Base-by-base conservation (phyloP, 192 early-diverging fungal genomes). In the Mortierella alpina region DNA sequence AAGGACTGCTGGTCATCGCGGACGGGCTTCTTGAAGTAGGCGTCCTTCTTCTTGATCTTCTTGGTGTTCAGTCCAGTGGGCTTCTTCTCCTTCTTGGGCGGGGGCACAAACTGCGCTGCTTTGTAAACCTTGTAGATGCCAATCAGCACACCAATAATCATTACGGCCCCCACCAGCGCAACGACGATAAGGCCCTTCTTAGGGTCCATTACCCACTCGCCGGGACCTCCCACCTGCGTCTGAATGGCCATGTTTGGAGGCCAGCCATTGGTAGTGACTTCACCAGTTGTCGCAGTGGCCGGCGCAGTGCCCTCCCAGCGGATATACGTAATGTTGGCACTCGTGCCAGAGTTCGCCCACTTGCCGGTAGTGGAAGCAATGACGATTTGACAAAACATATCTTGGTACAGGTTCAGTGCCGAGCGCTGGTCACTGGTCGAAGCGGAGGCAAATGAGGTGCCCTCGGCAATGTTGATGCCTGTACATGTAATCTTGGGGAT, bases 31-130 rank as follows among this genome's bases (percentile, higher is more conserved):
- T 59, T 72, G 55, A 45, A 80, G 46, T 72, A 80, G 22, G 77
- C 77, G 22, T 80, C 77, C 64, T 67, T 63, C 49, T 80, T 80
- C 70, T 80, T 80, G 66, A 80, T 67, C 70, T 80, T 80, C 48
- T 72, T 72, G 64, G 59, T 67, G 41, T 72, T 80, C 46, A 72
- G 45, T 59, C 75, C 75, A 4, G 51, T 72, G 17, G 62, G 56
- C 58, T 66, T 66, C 55, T 78, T 78, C 2, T 53, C 45, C 63
- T 64, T 72, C 70, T 63, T 64, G 53, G 62, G 71, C 65, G 71
- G 71, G 22, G 66, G 51, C 61, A 54, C 59, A 41, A 64, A 80
- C 60, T 72, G 70, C 11, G 77, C 70, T 7, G 70, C 77, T 5
- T 48, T 7, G 31, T 72, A 80, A 15, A 80, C 77, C 23, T 72